Evolutionary conservation across 164 flowering plant genomes (phyloP).

Genomic region (Berberis vulgaris): DNA sequence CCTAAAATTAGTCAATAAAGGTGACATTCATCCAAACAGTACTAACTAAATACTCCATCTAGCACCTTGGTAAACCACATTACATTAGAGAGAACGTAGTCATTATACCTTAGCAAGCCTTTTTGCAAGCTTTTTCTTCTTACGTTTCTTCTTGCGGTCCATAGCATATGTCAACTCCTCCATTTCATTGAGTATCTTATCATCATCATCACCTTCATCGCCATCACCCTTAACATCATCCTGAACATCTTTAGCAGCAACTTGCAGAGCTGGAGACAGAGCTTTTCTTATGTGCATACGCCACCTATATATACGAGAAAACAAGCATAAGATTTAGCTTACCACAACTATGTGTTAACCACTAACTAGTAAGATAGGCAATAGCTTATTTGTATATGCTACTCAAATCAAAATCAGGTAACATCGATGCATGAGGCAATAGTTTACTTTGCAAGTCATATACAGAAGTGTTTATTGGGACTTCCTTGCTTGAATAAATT

Average conservation of each 20-base stretch:
- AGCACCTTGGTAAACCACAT: not conserved
- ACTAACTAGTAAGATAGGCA: too few species aligned
- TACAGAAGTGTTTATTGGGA: too few species aligned
- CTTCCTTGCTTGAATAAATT: too few species aligned
- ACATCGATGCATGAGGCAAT: too few species aligned
- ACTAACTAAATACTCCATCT: not conserved
- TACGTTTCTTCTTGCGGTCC: conserved; percentile 76
- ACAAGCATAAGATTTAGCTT: not conserved
- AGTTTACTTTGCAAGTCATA: too few species aligned
- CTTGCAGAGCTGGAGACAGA: conserved; percentile 38
- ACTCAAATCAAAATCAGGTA: too few species aligned
- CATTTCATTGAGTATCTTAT: conserved; percentile 75
- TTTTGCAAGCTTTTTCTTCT: conserved; percentile 60
- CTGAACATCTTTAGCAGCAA: conserved; percentile 19
- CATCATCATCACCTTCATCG: conserved; percentile 52
- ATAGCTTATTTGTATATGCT: too few species aligned
- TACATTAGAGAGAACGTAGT: not conserved
- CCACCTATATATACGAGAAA: conserved; percentile 45
- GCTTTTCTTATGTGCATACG: conserved; percentile 74
- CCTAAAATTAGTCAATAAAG: conserved; percentile 34
- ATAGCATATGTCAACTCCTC: conserved; percentile 75
- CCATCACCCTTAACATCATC: conserved; percentile 26
- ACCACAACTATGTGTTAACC: too few species aligned
- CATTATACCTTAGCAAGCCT: conserved; percentile 64
- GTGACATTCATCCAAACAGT: conserved; percentile 1